Evolutionary conservation across 1,284 basidiomycete genomes (phyloP).

Genomic region (Microbotryum silenes-acaulis): DNA sequence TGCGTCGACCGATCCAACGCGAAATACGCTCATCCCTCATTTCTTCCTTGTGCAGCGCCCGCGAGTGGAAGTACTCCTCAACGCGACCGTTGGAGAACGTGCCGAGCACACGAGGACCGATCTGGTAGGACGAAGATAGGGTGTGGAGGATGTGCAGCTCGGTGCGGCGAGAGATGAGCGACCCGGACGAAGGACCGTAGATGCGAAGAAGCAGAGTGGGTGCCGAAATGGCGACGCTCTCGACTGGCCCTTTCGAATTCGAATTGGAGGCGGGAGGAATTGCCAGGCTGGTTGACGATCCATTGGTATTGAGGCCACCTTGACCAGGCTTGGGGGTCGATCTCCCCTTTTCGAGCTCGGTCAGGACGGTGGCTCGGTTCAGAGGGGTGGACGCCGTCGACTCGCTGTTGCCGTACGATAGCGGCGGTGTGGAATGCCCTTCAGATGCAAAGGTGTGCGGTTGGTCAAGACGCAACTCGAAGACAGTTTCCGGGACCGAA

Average conservation of each 20-base stretch:
- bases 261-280: not conserved
- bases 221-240: conserved; percentile 37
- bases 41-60: conserved; percentile 65
- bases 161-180: conserved; percentile 71
- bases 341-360: conserved; percentile 20
- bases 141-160: conserved; percentile 80
- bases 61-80: conserved; percentile 86
- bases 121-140: conserved; percentile 72
- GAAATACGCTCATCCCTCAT: conserved; percentile 66
- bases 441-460: not conserved
- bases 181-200: conserved; percentile 76
- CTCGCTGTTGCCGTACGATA: not conserved
- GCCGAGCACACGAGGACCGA: conserved; percentile 84
- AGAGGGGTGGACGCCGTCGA: not conserved
- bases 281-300: not conserved
- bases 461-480: conserved; percentile 12
- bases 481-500: conserved; percentile 42
- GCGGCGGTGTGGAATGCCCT: not conserved
- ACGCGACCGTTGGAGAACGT: conserved; percentile 88
- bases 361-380: conserved; percentile 13
- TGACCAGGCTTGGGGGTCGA: no score
- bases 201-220: conserved; percentile 74
- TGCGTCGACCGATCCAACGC: conserved; percentile 74
- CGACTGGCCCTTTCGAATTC: not conserved
- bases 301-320: no score